Evolutionary conservation across 1,284 basidiomycete species (phyloP), one percentile per base, ranked within the genome.

Genomic region (Violaceomyces palustris): DNA sequence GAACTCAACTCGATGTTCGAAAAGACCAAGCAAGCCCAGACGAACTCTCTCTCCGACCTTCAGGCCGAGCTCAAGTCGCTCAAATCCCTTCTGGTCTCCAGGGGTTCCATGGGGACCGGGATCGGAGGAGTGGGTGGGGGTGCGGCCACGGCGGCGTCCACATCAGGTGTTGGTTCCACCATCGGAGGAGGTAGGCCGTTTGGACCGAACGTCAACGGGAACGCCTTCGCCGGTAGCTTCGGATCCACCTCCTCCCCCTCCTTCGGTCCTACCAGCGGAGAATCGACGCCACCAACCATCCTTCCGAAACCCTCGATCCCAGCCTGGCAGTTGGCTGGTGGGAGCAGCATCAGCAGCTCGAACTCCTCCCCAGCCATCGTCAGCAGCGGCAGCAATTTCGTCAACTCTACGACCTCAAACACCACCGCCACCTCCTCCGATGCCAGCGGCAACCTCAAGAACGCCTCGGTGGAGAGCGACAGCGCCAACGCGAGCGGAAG

Each of bases 1-100:
- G 86, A 92, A 81, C 77, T 98, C 10, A 90, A 91, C 4, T 88
- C 86, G 88, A 86, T 97, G 85, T 85, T 97, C 49, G 88, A 94
- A 51, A 92, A 89, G 77, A 88, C 88, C 71, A 87, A 89, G 67
- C 85, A 90, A 48, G 68, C 79, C 14, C 73, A 77, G 51, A 74
- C 79, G 27, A 50, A 64, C 21, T 85, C 86, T 5, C 78, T 93
- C 9, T 77, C 80, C 24, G 90, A 92, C 57, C 79, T 98, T 14
- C 92, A 97, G 69, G 84, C 88, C 63, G 93, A 98, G 73, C 80
- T 98, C 63, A 91, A 92, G 72, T 94, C 90, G 0, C 79, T 98
- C 55, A 97, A 96, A 74, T 84, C 91, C 0, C 80, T 98, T 14
- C 78, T 98, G 6, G 79, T 91, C n/a, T 88, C 85, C 53, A 81